Percentiles rank a stretch among this genome's conserved stretches.
Conservation (phyloP, 2,329 filamentous ascomycete genomes). For the Diaporthe humulicola region DNA sequence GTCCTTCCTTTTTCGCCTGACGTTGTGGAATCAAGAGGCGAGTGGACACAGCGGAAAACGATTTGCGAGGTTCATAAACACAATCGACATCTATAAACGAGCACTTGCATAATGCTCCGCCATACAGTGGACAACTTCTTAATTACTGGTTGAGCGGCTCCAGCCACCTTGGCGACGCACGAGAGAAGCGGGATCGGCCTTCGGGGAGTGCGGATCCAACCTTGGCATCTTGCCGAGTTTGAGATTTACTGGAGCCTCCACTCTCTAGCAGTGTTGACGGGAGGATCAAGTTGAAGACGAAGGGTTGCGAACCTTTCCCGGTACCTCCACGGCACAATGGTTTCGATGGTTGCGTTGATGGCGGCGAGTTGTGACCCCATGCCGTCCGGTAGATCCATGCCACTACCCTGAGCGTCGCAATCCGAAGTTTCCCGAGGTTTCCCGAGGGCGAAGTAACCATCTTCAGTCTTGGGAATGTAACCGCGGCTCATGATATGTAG, state of each 20-base stretch:
- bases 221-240: constrained; percentile 2
- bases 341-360: neutral
- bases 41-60: too few species aligned
- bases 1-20: too few species aligned
- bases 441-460: neutral
- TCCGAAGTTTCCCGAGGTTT: neutral
- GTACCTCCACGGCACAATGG: neutral
- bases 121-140: neutral
- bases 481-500: neutral
- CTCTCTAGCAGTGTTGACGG: neutral
- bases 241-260: neutral
- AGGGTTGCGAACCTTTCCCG: neutral
- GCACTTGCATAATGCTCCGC: neutral
- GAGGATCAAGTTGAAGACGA: neutral
- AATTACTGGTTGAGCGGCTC: neutral
- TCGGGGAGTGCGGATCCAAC: neutral
- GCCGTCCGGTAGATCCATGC: neutral
- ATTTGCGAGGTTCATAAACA: neutral
- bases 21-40: too few species aligned
- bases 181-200: neutral
- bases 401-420: neutral
- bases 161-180: neutral
- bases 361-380: neutral
- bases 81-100: too few species aligned
- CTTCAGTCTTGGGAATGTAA: neutral